Evolutionary conservation across 116 monocot species (phyloP).

Genomic region (Thalassia testudinum): DNA sequence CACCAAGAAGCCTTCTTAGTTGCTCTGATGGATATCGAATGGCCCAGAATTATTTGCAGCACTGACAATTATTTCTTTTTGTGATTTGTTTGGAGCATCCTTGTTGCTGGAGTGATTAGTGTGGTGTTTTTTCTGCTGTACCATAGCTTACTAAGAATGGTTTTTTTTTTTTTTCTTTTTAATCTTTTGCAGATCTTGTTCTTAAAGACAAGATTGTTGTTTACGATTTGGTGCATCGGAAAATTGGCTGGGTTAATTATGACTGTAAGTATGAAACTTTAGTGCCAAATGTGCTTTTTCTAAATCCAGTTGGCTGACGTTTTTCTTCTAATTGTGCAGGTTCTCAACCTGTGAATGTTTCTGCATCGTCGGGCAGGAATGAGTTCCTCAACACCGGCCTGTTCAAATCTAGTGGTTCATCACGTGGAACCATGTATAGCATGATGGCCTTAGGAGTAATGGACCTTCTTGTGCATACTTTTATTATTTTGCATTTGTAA

Average conservation of each 20-base stretch:
- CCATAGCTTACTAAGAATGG: too few relatives aligned
- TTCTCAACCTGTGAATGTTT: conserved; percentile 25
- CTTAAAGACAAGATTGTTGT: conserved; percentile 27
- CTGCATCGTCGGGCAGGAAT: conserved; percentile 7
- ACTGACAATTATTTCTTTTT: too few relatives aligned
- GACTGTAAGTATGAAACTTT: conserved; percentile 18
- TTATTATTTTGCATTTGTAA: conserved; percentile 1
- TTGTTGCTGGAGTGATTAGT: too few relatives aligned
- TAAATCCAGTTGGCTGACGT: not conserved
- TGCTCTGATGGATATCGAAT: too few relatives aligned
- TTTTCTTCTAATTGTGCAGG: conserved; percentile 7
- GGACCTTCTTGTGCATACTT: conserved; percentile 1
- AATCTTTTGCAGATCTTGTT: conserved; percentile 21
- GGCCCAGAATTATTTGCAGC: too few relatives aligned
- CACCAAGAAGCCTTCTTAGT: too few relatives aligned
- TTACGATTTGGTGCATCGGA: conserved; percentile 17
- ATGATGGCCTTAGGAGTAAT: not conserved
- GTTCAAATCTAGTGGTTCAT: conserved; percentile 13
- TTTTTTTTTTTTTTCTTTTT: too few relatives aligned
- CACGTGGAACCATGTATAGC: conserved; percentile 5
- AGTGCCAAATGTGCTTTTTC: not conserved
- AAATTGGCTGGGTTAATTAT: conserved; percentile 23
- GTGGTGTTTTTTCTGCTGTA: too few relatives aligned
- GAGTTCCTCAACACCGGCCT: conserved; percentile 14
- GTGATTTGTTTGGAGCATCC: too few relatives aligned